These are phyloP conservation scores for Pseudozyma sp. DNA, from an alignment of 1,284 basidiomycete genomes.

Conservation along the genomic window DNA sequence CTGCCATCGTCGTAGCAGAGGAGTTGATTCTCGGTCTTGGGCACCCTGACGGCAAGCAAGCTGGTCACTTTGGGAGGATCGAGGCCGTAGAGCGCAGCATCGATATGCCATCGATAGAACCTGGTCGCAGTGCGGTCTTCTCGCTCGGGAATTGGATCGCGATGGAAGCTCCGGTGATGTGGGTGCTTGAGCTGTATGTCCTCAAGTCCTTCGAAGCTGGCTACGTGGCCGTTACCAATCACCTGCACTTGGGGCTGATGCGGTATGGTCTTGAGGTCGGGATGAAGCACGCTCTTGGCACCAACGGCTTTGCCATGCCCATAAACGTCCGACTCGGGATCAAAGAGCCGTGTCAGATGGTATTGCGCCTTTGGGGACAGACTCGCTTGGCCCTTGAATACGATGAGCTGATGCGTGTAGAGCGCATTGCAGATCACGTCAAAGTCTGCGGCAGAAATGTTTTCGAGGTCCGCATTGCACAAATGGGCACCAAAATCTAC, in stretches of 20 bases:
- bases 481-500: slow-evolving; percentile 6
- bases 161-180: slow-evolving; percentile 9
- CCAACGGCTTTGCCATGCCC: slow-evolving; percentile 7
- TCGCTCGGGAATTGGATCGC: neutral
- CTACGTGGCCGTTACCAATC: slow-evolving; percentile 3
- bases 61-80: slow-evolving; percentile 8
- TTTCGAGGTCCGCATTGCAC: slow-evolving; percentile 3
- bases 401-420: slow-evolving; percentile 2
- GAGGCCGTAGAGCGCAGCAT: slow-evolving; percentile 7
- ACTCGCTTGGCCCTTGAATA: slow-evolving; percentile 3
- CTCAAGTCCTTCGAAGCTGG: slow-evolving; percentile 5
- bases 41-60: slow-evolving; percentile 8
- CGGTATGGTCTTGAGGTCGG: slow-evolving; percentile 4
- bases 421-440: slow-evolving; percentile 4
- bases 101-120: slow-evolving; percentile 9
- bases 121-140: neutral
- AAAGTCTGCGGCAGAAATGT: slow-evolving; percentile 3
- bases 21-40: slow-evolving; percentile 2
- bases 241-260: slow-evolving; percentile 8
- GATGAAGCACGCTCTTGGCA: slow-evolving; percentile 6
- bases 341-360: slow-evolving; percentile 7
- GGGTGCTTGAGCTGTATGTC: slow-evolving; percentile 8
- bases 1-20: slow-evolving; percentile 8
- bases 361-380: slow-evolving; percentile 4
- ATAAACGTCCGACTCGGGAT: slow-evolving; percentile 4